Evolutionary conservation across 352 stramenopile genomes (phyloP), one percentile per base, ranked within the genome.

Genomic region (Aphanomyces cochlioides): DNA sequence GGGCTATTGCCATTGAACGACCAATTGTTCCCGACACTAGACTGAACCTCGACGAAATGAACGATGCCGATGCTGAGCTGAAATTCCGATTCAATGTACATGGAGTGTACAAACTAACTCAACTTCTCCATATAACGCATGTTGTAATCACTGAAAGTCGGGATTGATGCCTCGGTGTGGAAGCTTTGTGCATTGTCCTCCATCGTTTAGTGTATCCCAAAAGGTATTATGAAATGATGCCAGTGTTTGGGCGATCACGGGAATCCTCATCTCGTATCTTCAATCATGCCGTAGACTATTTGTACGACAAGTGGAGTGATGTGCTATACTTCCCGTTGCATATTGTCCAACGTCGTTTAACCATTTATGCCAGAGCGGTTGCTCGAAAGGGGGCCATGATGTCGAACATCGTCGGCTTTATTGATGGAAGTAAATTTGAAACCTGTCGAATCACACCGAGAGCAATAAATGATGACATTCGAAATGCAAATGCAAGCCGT

Each of bases 371-470:
- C 37, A 54, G 7, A 53, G 57, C 57, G 48, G 17, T 66, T 54
- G 12, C 48, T 7, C 15, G 7, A 48, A 66, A 66, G 41, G 13
- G 13, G 41, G 6, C 13, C 6, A n/a, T 5, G 7, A 57, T 67
- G 59, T 21, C n/a, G 13, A 67, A 58, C 21, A 56, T 67, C 6
- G 48, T 53, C 38, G 47, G 12, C 12, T 67, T 67, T 58, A 53
- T 56, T 67, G 59, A 67, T 56, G 59, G 59, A 8, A 67, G 13
- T 21, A 67, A 67, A 40, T 57, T 67, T 67, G 59, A 67, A 56
- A 67, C 59, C 7, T 67, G 59, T 40, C 59, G 59, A 37, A 36
- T 12, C 5, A 40, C 12, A 21, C 7, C 12, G 13, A 40, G 19
- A 17, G 7, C n/a, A n/a, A n/a, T n/a, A n/a, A n/a, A n/a, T n/a